phyloP scores from a whole-genome alignment of 2,329 filamentous ascomycete species.

The Periconia macrospinosa region DNA sequence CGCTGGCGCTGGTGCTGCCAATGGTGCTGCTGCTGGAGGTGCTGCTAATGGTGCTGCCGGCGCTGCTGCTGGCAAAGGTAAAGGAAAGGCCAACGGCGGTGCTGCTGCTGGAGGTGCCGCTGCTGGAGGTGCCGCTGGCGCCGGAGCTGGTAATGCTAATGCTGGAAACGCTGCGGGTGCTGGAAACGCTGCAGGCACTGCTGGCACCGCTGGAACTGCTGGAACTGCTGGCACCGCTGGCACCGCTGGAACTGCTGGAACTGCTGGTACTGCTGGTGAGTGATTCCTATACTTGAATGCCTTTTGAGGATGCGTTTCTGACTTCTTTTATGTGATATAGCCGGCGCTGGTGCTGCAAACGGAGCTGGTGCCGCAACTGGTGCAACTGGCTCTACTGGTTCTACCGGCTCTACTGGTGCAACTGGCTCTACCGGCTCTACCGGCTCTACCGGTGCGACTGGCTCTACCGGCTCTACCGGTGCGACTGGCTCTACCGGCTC shows the following conservation, averaged over 20 bases:
- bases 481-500: background rate
- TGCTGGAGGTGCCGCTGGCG: background rate
- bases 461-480: background rate
- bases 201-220: background rate
- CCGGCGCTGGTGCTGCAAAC: background rate
- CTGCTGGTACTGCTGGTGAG: background rate
- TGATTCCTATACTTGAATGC: slow-evolving; percentile 1
- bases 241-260: background rate
- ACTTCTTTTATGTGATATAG: too few species aligned
- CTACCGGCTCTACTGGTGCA: background rate
- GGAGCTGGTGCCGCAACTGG: background rate
- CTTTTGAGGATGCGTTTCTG: background rate
- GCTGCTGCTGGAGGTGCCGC: slow-evolving; percentile 1
- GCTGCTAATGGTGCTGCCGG: too few species aligned
- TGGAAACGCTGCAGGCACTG: too few species aligned
- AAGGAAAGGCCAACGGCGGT: background rate
- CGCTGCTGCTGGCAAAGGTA: slow-evolving; percentile 1
- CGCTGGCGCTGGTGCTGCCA: background rate
- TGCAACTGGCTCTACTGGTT: background rate
- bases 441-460: background rate
- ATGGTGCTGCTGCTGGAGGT: background rate
- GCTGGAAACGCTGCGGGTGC: background rate
- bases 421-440: background rate
- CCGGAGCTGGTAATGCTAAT: background rate
- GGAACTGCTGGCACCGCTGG: background rate